Evolutionary conservation across 2,329 filamentous ascomycete species (phyloP).

Genomic region (Penicillium sp.): DNA sequence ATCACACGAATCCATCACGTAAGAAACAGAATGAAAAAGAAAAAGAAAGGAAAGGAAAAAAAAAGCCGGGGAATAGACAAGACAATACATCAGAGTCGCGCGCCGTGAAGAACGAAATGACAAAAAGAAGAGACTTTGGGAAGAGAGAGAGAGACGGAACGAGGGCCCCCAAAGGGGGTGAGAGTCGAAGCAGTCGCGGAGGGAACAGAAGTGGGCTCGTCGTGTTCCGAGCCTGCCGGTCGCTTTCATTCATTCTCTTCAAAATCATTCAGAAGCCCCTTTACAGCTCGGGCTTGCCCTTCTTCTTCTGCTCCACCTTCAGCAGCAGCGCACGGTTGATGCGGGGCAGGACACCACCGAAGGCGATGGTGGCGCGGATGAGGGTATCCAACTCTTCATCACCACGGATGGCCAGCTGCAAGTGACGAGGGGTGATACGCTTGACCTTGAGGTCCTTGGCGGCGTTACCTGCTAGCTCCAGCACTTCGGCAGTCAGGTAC

Average conservation of each 20-base stretch:
- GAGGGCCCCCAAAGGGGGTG: too few relatives aligned
- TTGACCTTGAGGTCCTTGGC: slow-evolving; percentile 99
- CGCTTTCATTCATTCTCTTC: not conserved
- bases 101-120: slow-evolving; percentile 27
- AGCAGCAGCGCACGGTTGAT: slow-evolving; percentile 96
- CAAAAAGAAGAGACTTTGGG: slow-evolving; percentile 8
- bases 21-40: slow-evolving; percentile 19
- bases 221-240: not conserved
- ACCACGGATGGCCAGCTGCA: slow-evolving; percentile 96
- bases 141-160: not conserved
- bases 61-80: slow-evolving; percentile 29
- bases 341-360: slow-evolving; percentile 95
- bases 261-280: not conserved
- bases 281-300: slow-evolving; percentile 59
- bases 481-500: slow-evolving; percentile 96
- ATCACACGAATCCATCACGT: slow-evolving; percentile 18
- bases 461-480: slow-evolving; percentile 96
- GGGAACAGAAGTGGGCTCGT: not conserved
- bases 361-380: slow-evolving; percentile 96
- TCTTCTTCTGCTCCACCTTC: slow-evolving; percentile 98
- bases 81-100: slow-evolving; percentile 29
- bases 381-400: slow-evolving; percentile 98
- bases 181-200: not conserved
- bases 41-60: slow-evolving; percentile 9
- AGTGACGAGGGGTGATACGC: slow-evolving; percentile 96